Conservation (phyloP, 1,284 basidiomycete genomes). For the Peniophora sp. region DNA sequence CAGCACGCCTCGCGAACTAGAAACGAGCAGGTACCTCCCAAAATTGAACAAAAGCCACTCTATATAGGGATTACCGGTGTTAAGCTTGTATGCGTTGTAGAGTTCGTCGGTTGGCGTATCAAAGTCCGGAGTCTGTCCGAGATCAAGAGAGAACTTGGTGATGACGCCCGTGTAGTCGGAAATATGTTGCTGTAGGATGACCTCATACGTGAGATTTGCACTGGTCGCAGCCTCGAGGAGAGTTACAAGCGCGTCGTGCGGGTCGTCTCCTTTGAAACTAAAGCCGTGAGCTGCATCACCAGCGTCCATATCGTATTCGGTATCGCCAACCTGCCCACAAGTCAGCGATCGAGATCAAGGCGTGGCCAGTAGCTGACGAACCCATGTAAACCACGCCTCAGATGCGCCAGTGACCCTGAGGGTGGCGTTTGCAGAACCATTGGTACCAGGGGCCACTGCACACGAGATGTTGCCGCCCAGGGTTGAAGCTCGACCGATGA, state of each 20-base stretch:
- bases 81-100: constrained; percentile 40
- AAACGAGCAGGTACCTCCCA: constrained; percentile 59
- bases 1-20: constrained; percentile 51
- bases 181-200: constrained; percentile 37
- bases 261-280: constrained; percentile 56
- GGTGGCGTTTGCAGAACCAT: constrained; percentile 39
- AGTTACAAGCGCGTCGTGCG: constrained; percentile 39
- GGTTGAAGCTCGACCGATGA: constrained; percentile 43
- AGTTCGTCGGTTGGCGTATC: constrained; percentile 51
- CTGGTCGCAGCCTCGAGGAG: constrained; percentile 28
- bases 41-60: constrained; percentile 71
- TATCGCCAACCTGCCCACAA: constrained; percentile 37
- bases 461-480: constrained; percentile 21
- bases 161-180: constrained; percentile 39
- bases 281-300: constrained; percentile 48
- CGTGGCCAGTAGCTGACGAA: too few relatives aligned
- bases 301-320: constrained; percentile 56
- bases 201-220: constrained; percentile 6
- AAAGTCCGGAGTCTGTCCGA: constrained; percentile 51
- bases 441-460: constrained; percentile 17
- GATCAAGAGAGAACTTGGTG: constrained; percentile 42
- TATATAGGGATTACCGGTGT: constrained; percentile 53
- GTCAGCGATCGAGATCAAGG: too few relatives aligned
- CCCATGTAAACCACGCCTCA: constrained; percentile 60
- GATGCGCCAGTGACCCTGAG: constrained; percentile 34